phyloP scores from a whole-genome alignment of 148 eudicot species.

The Amaranthus hypochondriacus region DNA sequence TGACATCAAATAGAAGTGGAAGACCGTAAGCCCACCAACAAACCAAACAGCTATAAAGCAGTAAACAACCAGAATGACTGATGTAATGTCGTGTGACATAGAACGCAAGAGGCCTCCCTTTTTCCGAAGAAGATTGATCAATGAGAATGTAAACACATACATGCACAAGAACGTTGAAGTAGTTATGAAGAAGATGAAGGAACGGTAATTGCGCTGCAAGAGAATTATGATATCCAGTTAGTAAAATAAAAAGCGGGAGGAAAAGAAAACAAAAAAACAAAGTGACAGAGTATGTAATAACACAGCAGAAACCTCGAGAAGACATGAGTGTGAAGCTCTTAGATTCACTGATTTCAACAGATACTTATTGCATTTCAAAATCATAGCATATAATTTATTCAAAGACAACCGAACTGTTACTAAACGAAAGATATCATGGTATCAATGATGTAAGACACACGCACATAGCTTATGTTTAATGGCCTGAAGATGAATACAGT shows the following conservation, averaged over 20 bases:
- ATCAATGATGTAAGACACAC: conserved; percentile 1
- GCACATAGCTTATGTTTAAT: too few relatives aligned
- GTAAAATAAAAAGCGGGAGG: neutral
- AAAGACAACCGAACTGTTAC: too few relatives aligned
- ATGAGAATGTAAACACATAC: conserved; percentile 59
- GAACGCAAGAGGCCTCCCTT: conserved; percentile 31
- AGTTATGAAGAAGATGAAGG: conserved; percentile 66
- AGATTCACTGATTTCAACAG: too few relatives aligned
- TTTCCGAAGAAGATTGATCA: conserved; percentile 38
- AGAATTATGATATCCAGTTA: conserved; percentile 14
- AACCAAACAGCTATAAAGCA: conserved; percentile 77
- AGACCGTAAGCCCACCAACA: conserved; percentile 74
- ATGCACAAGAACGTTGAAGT: conserved; percentile 67
- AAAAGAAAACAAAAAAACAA: neutral
- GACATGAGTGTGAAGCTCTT: too few relatives aligned
- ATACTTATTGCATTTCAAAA: too few relatives aligned
- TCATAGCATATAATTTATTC: too few relatives aligned
- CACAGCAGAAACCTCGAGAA: neutral
- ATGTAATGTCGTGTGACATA: conserved; percentile 45
- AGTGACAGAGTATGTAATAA: neutral
- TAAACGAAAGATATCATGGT: neutral
- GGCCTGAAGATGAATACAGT: too few relatives aligned
- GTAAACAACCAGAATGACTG: conserved; percentile 60
- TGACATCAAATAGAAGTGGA: conserved; percentile 68
- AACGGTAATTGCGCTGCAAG: conserved; percentile 80